A percentile compares a stretch with the other conserved stretches of the same genome.
phyloP scores from a whole-genome alignment of 169 alveolate species.

The Babesia bovis region DNA sequence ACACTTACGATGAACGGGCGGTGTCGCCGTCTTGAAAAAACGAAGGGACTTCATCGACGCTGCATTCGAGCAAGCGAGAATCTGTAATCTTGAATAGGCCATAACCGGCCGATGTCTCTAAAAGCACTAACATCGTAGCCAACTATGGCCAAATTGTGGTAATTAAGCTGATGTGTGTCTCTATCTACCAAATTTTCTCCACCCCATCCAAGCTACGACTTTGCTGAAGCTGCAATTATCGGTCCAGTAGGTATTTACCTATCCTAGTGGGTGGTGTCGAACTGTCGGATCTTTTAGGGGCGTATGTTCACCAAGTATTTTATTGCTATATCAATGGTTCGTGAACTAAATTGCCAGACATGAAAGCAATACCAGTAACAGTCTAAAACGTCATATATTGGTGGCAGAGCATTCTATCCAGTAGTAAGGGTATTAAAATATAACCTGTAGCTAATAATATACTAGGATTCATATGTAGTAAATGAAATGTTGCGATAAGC shows the following conservation, averaged over 20 bases:
- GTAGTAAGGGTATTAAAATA: neutral
- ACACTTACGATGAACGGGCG: constrained; percentile 81
- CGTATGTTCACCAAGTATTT: neutral
- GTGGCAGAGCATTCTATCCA: neutral
- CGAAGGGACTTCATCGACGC: constrained; percentile 82
- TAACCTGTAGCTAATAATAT: neutral
- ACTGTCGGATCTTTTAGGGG: too few species aligned
- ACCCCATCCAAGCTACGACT: constrained; percentile 28
- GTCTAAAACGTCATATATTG: neutral
- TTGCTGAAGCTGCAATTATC: neutral
- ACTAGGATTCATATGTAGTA: neutral
- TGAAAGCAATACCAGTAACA: neutral
- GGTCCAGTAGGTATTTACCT: neutral
- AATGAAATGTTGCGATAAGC: too few species aligned
- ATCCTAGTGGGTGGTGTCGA: too few species aligned
- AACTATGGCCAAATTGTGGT: neutral
- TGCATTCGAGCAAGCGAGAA: constrained; percentile 85
- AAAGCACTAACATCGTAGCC: constrained; percentile 90
- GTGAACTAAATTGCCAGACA: neutral
- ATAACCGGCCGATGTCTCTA: constrained; percentile 99
- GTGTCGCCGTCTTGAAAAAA: constrained; percentile 86
- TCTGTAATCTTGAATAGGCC: constrained; percentile 94
- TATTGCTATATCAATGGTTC: neutral
- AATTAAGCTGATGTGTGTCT: neutral
- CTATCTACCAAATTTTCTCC: neutral